Conservation (phyloP, 2,329 filamentous ascomycete species). For the Shiraia sp. region DNA sequence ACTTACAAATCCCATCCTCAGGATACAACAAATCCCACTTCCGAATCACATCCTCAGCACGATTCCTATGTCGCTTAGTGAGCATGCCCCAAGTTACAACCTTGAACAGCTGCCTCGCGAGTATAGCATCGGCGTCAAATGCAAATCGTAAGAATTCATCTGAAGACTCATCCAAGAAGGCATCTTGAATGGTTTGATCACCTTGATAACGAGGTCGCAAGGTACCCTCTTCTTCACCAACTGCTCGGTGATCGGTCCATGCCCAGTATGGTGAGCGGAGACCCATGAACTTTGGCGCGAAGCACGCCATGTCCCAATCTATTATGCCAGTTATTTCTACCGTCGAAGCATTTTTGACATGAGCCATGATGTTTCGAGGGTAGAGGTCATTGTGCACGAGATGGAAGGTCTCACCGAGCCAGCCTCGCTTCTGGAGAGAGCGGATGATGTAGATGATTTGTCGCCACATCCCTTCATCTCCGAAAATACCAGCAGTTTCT, state of each 20-base stretch:
- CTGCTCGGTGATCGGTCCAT: background rate
- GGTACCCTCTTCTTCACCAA: no score
- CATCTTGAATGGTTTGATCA: no score
- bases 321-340: conserved; percentile 26
- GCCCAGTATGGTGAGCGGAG: conserved; percentile 5
- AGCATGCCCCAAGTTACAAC: no score
- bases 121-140: no score
- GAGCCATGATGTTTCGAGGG: conserved; percentile 34
- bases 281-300: conserved; percentile 33
- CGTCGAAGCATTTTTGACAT: background rate
- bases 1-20: no score
- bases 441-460: background rate
- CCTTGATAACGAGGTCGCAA: no score
- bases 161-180: no score
- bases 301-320: conserved; percentile 38
- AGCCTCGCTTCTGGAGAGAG: conserved; percentile 1
- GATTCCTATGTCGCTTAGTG: no score
- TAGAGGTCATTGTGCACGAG: conserved; percentile 31
- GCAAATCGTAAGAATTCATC: no score
- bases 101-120: no score
- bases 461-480: background rate
- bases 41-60: no score
- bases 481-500: background rate
- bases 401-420: conserved; percentile 6
- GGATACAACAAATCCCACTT: no score